phyloP scores from a whole-genome alignment of 805 yeast genomes.

The Yarrowia bubula region DNA sequence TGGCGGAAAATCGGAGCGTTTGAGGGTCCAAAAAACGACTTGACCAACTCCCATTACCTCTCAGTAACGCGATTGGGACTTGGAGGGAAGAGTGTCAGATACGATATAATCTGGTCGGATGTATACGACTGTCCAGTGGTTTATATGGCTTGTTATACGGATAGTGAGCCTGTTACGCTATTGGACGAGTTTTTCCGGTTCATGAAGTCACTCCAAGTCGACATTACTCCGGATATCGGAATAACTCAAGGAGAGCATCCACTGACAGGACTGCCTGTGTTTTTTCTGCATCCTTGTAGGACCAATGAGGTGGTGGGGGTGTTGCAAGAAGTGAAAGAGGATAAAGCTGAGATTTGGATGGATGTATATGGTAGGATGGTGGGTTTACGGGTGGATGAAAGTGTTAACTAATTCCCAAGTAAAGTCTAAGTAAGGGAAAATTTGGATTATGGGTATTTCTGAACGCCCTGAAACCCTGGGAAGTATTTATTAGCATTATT shows the following conservation, averaged over 20 bases:
- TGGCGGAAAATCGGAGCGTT: background rate
- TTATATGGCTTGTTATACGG: background rate
- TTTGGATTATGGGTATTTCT: no score
- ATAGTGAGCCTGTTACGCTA: constrained; percentile 3
- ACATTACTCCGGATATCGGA: background rate
- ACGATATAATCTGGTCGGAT: background rate
- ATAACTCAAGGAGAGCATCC: constrained; percentile 25
- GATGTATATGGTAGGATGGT: background rate
- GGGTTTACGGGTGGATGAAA: background rate
- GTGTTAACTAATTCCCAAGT: background rate
- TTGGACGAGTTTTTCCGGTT: background rate
- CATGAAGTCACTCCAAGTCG: background rate
- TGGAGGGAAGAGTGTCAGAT: background rate
- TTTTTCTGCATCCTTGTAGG: constrained; percentile 29
- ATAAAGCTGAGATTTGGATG: background rate
- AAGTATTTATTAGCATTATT: no score
- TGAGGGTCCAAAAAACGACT: background rate
- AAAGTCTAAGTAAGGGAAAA: no score
- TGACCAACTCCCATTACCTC: background rate
- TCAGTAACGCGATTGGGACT: background rate
- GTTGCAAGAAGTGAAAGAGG: background rate
- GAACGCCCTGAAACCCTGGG: no score
- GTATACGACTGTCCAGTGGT: constrained; percentile 11
- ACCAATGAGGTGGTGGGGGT: background rate
- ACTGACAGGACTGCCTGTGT: constrained; percentile 18